Evolutionary conservation across 2,329 filamentous ascomycete species (phyloP).

Genomic region (Colletotrichum echinochloae): DNA sequence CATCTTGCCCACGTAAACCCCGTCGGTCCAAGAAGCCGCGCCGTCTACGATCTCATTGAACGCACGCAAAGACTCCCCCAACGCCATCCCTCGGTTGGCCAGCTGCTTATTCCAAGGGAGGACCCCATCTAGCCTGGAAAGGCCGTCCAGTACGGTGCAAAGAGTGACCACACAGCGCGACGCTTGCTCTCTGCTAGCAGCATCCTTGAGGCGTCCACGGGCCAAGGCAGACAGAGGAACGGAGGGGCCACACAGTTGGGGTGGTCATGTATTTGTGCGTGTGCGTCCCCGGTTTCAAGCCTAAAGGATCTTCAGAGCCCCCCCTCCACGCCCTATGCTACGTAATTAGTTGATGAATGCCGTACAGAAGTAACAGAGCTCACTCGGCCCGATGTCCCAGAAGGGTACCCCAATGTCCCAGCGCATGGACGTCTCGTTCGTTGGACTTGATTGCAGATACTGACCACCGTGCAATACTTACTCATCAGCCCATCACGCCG

Average conservation of each 20-base stretch:
- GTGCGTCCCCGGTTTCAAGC: slow-evolving; percentile 19
- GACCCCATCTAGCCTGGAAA: not conserved
- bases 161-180: not conserved
- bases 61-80: not conserved
- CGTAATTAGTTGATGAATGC: not conserved
- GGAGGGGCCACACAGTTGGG: slow-evolving; percentile 14
- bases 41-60: not conserved
- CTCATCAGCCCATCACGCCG: no score
- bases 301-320: slow-evolving; percentile 12
- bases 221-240: not conserved
- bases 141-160: slow-evolving; percentile 3
- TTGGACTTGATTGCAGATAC: not conserved
- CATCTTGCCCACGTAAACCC: not conserved
- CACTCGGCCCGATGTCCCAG: not conserved
- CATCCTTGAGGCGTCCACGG: slow-evolving; percentile 6
- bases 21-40: not conserved
- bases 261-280: no score
- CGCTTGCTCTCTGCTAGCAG: not conserved
- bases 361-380: not conserved
- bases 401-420: not conserved
- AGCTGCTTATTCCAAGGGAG: not conserved
- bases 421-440: not conserved
- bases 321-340: not conserved
- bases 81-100: not conserved
- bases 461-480: no score